Evolutionary conservation across 495 filamentous ascomycete species (phyloP).

Genomic region (Hyphodiscus hymeniophilus): DNA sequence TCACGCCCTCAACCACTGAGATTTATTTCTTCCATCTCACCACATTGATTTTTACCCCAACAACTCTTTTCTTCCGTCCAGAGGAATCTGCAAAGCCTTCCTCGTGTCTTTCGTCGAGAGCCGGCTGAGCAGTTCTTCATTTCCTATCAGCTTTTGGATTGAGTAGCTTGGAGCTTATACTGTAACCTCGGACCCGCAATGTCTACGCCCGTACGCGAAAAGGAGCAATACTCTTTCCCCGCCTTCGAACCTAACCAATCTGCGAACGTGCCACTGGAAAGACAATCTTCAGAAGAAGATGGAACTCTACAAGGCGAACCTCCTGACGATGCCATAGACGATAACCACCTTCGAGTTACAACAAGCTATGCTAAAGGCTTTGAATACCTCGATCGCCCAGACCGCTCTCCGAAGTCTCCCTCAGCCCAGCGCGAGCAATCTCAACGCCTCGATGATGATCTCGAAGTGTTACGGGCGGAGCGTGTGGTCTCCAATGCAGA

Average conservation of each 20-base stretch:
- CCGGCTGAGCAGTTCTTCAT: not conserved
- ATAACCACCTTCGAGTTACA: constrained; percentile 17
- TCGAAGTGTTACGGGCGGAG: constrained; percentile 77
- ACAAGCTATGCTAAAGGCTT: constrained; percentile 15
- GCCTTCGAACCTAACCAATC: constrained; percentile 11
- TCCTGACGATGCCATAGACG: constrained; percentile 4
- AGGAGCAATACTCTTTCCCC: constrained; percentile 23
- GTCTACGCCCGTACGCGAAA: constrained; percentile 18
- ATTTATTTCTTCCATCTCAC: too few species aligned
- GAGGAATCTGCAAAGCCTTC: not conserved
- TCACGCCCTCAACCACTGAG: too few species aligned
- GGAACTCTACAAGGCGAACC: constrained; percentile 17
- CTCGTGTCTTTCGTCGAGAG: not conserved
- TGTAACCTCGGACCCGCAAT: constrained; percentile 1
- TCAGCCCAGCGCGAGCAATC: constrained; percentile 45
- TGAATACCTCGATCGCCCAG: constrained; percentile 3
- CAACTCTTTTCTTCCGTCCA: not conserved
- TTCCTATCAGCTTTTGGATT: not conserved
- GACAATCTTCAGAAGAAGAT: constrained; percentile 23
- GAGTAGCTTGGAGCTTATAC: too few species aligned
- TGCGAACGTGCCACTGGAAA: not conserved
- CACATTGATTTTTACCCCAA: too few species aligned
- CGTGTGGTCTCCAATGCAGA: constrained; percentile 53
- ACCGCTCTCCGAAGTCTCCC: constrained; percentile 16
- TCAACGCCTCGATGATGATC: constrained; percentile 71